Base-by-base conservation (phyloP, 495 filamentous ascomycete species). In the Friedmanniomyces simplex region DNA sequence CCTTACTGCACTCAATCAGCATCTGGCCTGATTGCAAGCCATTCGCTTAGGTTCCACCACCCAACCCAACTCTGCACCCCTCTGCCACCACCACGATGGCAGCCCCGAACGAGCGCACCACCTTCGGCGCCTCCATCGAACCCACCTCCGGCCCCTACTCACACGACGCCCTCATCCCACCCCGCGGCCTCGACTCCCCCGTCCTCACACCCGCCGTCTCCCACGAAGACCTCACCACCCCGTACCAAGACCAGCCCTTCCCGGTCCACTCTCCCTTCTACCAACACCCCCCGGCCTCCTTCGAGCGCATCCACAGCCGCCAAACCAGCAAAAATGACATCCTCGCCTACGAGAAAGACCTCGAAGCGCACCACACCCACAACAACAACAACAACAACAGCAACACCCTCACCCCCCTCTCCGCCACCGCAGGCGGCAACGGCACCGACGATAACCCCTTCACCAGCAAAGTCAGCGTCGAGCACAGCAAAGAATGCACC, bases 191-290 rank as follows among this genome's bases (percentile, higher is more conserved):
- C 37, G 58, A 56, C 45, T 64, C 62, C 1, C 62, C 58, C 0
- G 51, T 30, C 36, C 54, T 64, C 34, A 54, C 62, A 4, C 59
- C 62, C 10, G 54, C 55, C 24, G 50, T 36, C 13, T 61, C 59
- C 6, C 22, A 41, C 30, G 58, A 61, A 39, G 59, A 61, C 50
- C 32, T 61, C 4, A 22, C 22, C 14, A 21, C 8, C 20, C 45
- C 45, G 20, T 37, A 50, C 32, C 12, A 37, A 28, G 28, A 34
- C 25, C 13, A 56, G 24, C 24, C 61, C 52, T 14, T 51, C n/a
- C 57, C 57, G 1, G 63, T 65, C 57, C 80, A 80, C 18, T 81
- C 67, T 64, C 78, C 81, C 18, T 83, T 83, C 72, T 83, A 83
- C 69, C 70, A 71, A 52, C 79, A 83, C 67, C 72, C 73, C 14